These are phyloP conservation scores for Fusarium sp. DNA, from an alignment of 2,329 filamentous ascomycete genomes.

Conservation along the genomic window DNA sequence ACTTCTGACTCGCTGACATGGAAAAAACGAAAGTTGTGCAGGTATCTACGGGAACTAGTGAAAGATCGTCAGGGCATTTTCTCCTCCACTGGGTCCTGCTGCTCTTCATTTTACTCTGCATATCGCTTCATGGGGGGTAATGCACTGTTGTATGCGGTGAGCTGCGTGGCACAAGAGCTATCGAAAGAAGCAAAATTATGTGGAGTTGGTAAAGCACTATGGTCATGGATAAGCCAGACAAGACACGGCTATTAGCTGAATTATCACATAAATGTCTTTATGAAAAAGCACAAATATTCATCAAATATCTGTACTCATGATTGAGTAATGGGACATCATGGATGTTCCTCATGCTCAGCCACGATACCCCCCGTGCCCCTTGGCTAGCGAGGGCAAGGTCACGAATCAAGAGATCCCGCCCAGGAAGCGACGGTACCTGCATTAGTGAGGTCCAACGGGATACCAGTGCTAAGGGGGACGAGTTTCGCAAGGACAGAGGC, in stretches of 20 bases:
- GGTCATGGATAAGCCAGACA: not conserved
- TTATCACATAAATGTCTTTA: constrained; percentile 7
- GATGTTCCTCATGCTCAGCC: constrained; percentile 4
- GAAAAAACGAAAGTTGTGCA: constrained; percentile 26
- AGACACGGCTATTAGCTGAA: not conserved
- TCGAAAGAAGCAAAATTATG: constrained; percentile 43
- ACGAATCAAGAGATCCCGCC: constrained; percentile 32
- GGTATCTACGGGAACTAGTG: constrained; percentile 20
- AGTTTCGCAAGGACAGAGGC: constrained; percentile 14
- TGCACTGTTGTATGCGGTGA: constrained; percentile 41
- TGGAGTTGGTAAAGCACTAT: constrained; percentile 32
- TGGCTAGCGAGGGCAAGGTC: constrained; percentile 26
- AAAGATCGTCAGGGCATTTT: constrained; percentile 13
- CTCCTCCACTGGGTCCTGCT: constrained; percentile 13
- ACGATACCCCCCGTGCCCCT: constrained; percentile 4
- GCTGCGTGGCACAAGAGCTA: constrained; percentile 36
- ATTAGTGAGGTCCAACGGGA: constrained; percentile 30
- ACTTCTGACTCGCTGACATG: constrained; percentile 1
- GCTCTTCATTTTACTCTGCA: constrained; percentile 46
- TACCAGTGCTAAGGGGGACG: constrained; percentile 17
- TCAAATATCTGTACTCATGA: constrained; percentile 24
- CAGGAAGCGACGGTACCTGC: constrained; percentile 37
- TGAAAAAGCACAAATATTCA: constrained; percentile 32
- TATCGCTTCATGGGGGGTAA: constrained; percentile 38
- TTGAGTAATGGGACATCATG: constrained; percentile 19